These are phyloP conservation scores for Alternaria arbusti DNA, from an alignment of 2,329 filamentous ascomycete species.

Conservation along the genomic window DNA sequence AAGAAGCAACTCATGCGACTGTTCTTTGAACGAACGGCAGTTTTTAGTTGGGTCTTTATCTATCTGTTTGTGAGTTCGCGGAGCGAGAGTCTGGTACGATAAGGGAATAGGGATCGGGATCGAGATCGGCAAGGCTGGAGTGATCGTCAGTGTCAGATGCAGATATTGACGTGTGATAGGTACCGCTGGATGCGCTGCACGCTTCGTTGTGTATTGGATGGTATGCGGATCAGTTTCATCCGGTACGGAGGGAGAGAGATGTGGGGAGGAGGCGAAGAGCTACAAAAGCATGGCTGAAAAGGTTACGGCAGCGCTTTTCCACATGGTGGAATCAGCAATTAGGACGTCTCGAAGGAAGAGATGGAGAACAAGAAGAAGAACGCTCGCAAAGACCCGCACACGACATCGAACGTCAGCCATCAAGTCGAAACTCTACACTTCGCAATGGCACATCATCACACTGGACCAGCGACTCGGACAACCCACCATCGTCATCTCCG, in stretches of 20 bases:
- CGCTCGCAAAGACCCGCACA: background rate
- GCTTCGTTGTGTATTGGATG: background rate
- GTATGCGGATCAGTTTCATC: background rate
- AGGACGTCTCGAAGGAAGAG: background rate
- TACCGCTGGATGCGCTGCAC: background rate
- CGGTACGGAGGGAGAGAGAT: background rate
- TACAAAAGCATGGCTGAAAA: background rate
- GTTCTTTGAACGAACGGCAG: background rate
- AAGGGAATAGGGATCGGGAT: background rate
- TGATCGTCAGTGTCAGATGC: background rate
- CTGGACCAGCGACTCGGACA: background rate
- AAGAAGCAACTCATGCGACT: background rate
- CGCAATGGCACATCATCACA: background rate
- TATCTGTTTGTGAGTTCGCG: background rate
- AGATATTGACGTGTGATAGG: background rate
- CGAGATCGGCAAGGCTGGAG: background rate
- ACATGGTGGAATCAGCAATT: background rate
- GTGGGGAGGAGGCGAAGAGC: background rate
- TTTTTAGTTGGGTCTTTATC: background rate
- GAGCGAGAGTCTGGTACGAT: background rate
- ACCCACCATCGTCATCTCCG: background rate
- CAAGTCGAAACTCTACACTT: background rate
- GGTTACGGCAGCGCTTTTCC: background rate
- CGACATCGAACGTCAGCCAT: background rate
- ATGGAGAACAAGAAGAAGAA: background rate